Base-by-base conservation (phyloP, 1,284 basidiomycete genomes). In the Xerocomus amazonicus region DNA sequence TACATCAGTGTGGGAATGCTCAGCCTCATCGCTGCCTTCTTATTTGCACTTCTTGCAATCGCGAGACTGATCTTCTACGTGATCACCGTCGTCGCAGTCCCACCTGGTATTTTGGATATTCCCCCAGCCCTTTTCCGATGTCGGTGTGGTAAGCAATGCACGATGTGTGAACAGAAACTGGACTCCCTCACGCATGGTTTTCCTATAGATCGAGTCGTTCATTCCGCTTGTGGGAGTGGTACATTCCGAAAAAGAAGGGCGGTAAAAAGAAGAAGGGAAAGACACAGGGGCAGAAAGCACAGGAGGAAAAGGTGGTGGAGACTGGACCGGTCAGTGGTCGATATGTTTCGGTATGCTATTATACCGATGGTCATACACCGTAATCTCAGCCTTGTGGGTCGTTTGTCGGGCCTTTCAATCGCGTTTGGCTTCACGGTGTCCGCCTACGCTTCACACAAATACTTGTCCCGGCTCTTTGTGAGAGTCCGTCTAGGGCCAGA, bases 41-140 rank as follows among this genome's bases (percentile, higher is more conserved):
- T n/a, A n/a, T 94, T 99, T 64, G 92, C 71, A 7, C n/a, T n/a
- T n/a, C 81, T 98, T 56, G 93, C 95, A 6, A 86, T 99, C 58
- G 77, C 98, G 54, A 81, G 97, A 41, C 77, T 99, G 54, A 91
- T 99, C 62, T 88, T 98, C 70, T 99, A 94, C 74, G 81, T 94
- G 67, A 82, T 96, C 62, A 95, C 96, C n/a, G 70, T 95, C 58
- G 72, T 99, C 58, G 82, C 84, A 43, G 84, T 83, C 28, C 83
- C 86, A 51, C 93, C 93, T 13, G 97, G 96, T 32, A 97, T n/a
- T 99, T 53, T 99, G 96, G 96, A 89, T 99, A 74, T 99, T 98
- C 78, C 96, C 97, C 0, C 92, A 97, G 67, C 74, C 99, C 42
- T 99, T 99, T 62, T 97, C 96, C 31, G 96, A 99, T 66, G 97